Evolutionary conservation across 2,329 filamentous ascomycete species (phyloP), one percentile per base, ranked within the genome.

Genomic region (Epichloe hybrida): DNA sequence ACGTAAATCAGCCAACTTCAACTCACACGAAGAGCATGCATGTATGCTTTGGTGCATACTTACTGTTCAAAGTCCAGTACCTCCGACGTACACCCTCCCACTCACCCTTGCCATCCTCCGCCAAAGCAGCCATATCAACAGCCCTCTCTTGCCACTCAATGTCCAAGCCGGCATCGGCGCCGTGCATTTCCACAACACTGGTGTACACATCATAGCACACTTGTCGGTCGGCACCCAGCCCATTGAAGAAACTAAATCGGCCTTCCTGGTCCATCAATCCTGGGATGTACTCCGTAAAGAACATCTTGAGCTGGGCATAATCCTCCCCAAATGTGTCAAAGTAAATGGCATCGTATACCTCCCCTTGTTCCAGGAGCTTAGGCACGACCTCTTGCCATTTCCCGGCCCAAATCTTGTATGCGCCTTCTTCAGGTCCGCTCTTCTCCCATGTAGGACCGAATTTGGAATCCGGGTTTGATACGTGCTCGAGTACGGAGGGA

Each of bases 281-380:
- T 35, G 93, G 87, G 11, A 97, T 83, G 58, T 85, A 81, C 65
- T 97, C 93, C 2, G 79, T 84, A 64, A 97, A 95, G 71, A 97
- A 96, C 53, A 82, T 75, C 45, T 84, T 84, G 31, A 97, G 79
- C 64, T 91, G 86, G 2, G 75, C 73, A 67, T 97, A 98, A 56
- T 93, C 87, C 69, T 98, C 93, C 6, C 89, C 93, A 66, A 97
- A 97, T 0, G 93, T 98, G 64, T 98, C 93, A 62, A 96, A 97
- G 72, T 97, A 98, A 58, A 98, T 88, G 31, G 84, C 87, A 62
- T 95, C 87, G 61, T 91, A 90, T 12, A 81, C 70, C 59, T 84
- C 76, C 9, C 84, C 85, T 40, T 80, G 69, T 53, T 80, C 77
- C 1, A 91, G 69, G 7, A 95, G 71, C 48, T 72, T 70, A 0